Conservation (phyloP, 1,284 basidiomycete species). For the Rhizoctonia solani region DNA sequence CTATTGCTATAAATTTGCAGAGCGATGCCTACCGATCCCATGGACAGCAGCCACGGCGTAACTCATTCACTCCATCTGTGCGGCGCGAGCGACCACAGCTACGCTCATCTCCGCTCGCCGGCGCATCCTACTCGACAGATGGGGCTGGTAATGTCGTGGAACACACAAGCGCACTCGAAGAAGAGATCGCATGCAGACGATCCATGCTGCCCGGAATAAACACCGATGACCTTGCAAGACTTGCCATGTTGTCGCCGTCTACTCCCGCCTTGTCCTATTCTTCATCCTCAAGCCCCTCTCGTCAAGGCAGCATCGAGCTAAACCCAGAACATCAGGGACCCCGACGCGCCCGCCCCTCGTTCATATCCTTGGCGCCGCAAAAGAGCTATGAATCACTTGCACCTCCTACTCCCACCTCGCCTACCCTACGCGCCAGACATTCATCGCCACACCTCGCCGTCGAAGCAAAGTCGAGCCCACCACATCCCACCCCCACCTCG, state of each 20-base stretch:
- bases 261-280: constrained; percentile 3
- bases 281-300: not conserved
- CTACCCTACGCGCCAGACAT: not conserved
- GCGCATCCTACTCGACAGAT: constrained; percentile 18
- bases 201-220: not conserved
- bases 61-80: not conserved
- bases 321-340: not conserved
- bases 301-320: not conserved
- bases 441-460: constrained; percentile 21
- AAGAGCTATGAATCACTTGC: not conserved
- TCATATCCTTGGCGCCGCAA: constrained; percentile 22
- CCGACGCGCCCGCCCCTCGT: constrained; percentile 22
- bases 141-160: constrained; percentile 2
- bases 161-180: constrained; percentile 16
- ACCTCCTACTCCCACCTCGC: not conserved
- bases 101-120: constrained; percentile 24
- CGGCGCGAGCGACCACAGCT: constrained; percentile 18
- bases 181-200: constrained; percentile 14
- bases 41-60: not conserved
- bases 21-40: too few relatives aligned
- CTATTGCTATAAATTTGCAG: too few relatives aligned
- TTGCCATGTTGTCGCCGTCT: not conserved
- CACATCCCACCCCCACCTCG: not conserved
- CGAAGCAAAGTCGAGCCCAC: not conserved
- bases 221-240: not conserved